phyloP scores from a whole-genome alignment of 2,329 filamentous ascomycete genomes.

The Aureobasidium sp. region DNA sequence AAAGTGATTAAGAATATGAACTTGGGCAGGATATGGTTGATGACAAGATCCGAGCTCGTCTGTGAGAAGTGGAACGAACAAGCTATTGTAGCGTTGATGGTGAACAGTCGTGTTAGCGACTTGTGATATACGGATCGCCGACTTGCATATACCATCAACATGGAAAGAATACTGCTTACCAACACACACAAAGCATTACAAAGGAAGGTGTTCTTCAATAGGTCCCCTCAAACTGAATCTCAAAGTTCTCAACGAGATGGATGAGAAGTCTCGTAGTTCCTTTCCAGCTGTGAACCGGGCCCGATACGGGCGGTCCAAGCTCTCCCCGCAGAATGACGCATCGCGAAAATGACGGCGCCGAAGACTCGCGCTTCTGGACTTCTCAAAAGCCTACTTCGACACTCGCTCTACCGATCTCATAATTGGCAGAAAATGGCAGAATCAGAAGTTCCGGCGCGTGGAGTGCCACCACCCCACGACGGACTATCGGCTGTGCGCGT shows the following conservation, averaged over 20 bases:
- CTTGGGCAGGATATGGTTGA: too few species aligned
- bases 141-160: not conserved
- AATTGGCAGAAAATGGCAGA: not conserved
- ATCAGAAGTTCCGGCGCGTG: not conserved
- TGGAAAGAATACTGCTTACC: too few species aligned
- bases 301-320: not conserved
- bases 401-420: not conserved
- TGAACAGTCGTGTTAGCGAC: not conserved
- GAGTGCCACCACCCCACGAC: conserved; percentile 4
- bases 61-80: not conserved
- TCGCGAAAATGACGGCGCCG: not conserved
- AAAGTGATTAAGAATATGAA: too few species aligned
- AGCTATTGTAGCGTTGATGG: not conserved
- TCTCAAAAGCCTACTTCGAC: not conserved
- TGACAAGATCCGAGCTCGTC: not conserved
- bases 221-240: not conserved
- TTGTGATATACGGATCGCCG: not conserved
- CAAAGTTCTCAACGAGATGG: not conserved
- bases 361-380: not conserved
- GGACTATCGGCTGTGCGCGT: conserved; percentile 19
- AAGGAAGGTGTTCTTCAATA: not conserved
- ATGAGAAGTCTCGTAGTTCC: not conserved
- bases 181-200: not conserved
- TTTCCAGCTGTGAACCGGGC: not conserved
- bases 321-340: conserved; percentile 4